Evolutionary conservation across 805 yeast species (phyloP), one percentile per base, ranked within the genome.

Genomic region (baker's yeast (Saccharomyces cerevisiae)): DNA sequence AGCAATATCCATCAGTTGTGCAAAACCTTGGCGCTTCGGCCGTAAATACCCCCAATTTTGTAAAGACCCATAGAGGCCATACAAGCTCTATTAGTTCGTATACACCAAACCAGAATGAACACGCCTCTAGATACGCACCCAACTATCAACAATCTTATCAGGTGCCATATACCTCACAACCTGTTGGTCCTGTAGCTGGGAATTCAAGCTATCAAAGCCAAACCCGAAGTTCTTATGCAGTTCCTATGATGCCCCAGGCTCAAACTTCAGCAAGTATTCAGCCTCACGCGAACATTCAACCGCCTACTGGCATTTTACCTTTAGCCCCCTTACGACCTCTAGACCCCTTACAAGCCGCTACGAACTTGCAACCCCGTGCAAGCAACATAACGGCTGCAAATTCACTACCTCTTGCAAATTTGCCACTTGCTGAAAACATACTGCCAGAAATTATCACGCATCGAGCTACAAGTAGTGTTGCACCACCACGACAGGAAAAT

Each of bases 121-220:
- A 58, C 47, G 66, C 70, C 10, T 62, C 74, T 0, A 73, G 64
- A 53, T 74, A 75, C 62, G 77, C 78, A 2, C 77, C 78, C 46
- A 27, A 27, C 22, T 22, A 27, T n/a, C 48, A 46, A 14, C 48
- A 46, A 24, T 26, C 48, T 24, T 31, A 36, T 17, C 43, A 36
- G 9, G 22, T 21, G 9, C 24, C 43, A 17, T 24, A 36, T 9
- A 13, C 24, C 8, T 6, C 43, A 17, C 43, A 36, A 4, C 43
- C 43, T 36, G 24, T 36, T n/a, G 13, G 13, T n/a, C 43, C 43
- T 36, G 11, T 6, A 5, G 11, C 43, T 21, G 24, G 2, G 8
- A 17, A 36, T 36, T 11, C 17, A 17, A 36, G 17, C 22, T 36
- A 17, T 36, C 43, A 6, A 36, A 36, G 1, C 17, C 43, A 36